Conservation (phyloP, 495 filamentous ascomycete species). For the Aspergillus bertholletiae region DNA sequence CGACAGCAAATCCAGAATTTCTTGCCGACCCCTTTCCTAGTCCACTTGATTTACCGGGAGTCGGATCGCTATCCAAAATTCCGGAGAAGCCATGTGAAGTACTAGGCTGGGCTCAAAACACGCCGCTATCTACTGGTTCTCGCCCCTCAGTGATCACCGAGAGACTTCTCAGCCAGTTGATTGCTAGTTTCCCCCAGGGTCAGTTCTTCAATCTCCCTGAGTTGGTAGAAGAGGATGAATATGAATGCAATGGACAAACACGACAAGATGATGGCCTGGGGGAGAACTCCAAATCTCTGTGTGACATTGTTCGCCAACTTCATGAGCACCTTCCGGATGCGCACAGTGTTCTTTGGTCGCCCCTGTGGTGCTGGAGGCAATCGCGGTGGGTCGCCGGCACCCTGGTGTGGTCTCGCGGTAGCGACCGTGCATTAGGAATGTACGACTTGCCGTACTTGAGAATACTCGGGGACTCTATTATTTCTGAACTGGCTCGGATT, state of each 20-base stretch:
- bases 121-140: not conserved
- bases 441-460: slow-evolving; percentile 54
- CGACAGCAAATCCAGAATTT: slow-evolving; percentile 12
- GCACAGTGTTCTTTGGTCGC: slow-evolving; percentile 52
- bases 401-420: slow-evolving; percentile 52
- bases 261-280: not conserved
- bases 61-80: slow-evolving; percentile 18
- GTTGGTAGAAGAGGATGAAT: not conserved
- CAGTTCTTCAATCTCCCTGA: slow-evolving; percentile 23
- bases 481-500: slow-evolving; percentile 56
- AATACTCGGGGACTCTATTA: slow-evolving; percentile 58
- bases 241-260: not conserved
- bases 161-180: slow-evolving; percentile 20
- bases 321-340: slow-evolving; percentile 43
- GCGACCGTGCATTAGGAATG: slow-evolving; percentile 33
- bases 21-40: slow-evolving; percentile 17
- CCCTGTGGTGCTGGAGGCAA: slow-evolving; percentile 58
- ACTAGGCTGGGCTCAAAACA: slow-evolving; percentile 7
- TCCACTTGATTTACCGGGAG: slow-evolving; percentile 15
- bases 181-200: slow-evolving; percentile 26
- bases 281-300: not conserved
- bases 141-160: slow-evolving; percentile 8
- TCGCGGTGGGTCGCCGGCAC: slow-evolving; percentile 61
- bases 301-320: slow-evolving; percentile 9
- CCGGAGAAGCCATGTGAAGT: slow-evolving; percentile 9